Evolutionary conservation across 768 basidiomycete species (phyloP), one percentile per base, ranked within the genome.

Genomic region (Agrocybe praecox): DNA sequence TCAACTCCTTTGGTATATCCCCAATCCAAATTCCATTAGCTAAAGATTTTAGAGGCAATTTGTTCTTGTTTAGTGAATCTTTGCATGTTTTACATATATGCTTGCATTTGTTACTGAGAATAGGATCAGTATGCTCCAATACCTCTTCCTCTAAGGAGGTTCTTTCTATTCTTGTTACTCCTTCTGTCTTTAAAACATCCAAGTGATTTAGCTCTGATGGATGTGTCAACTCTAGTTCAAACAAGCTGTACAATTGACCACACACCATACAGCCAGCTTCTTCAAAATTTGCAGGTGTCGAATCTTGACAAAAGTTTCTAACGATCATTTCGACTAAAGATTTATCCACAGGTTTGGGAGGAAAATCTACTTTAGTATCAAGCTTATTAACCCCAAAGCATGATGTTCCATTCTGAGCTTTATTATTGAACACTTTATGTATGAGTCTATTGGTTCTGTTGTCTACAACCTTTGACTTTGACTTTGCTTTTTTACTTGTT

Each of bases 11-110:
- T 2, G 73, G 76, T 0, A 76, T 65, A 2, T 67, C 51, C 0
- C 77, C 76, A 0, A 79, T 7, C 75, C 75, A 76, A 1, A 74
- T 36, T 1, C 71, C 68, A 61, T 73, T 74, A 0, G 73, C 71
- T 6, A 79, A 46, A 0, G 72, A 61, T 46, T 58, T 36, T 2
- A 49, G 34, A 9, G 74, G 73, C 2, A 64, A 51, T 14, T 6
- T 5, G 14, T 12, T 12, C 36, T 40, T 40, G 6, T 6, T 4
- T 15, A 40, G 36, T 3, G 5, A 40, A 4, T 6, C 14, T 3
- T 5, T 6, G 12, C 36, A 40, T 15, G 36, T 6, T 5, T 4
- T 40, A 12, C 36, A 40, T n/a, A n/a, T 12, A 4, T 40, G 5
- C 4, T 14, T n/a, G 36, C 36, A 40, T 3, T 12, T 12, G 12